Evolutionary conservation across 78 protist genomes (phyloP).

Genomic region (Dictyostelium discoideum): dicty_2.7 NC_007089.4:3971501-3972000

Average conservation of each 20-base stretch:
- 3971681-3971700: conserved; percentile 52
- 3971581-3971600: not conserved
- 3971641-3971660: conserved; percentile 66
- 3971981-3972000: conserved; percentile 16
- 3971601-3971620: conserved; percentile 74
- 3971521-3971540: conserved; percentile 73
- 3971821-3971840: not conserved
- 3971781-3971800: not conserved
- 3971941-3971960: not conserved
- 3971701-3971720: conserved; percentile 68
- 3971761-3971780: conserved; percentile 20
- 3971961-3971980: conserved; percentile 45
- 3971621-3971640: conserved; percentile 45
- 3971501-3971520: conserved; percentile 38
- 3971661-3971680: conserved; percentile 47
- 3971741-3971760: conserved; percentile 62
- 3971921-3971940: conserved; percentile 33
- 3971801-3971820: not conserved
- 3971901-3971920: conserved; percentile 29
- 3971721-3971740: conserved; percentile 79
- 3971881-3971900: not conserved
- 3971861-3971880: too few species aligned
- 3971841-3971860: not conserved
- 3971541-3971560: conserved; percentile 54
- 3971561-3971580: not conserved